phyloP scores from a whole-genome alignment of 2,329 filamentous ascomycete genomes.

The Trichoderma guizhouense region DNA sequence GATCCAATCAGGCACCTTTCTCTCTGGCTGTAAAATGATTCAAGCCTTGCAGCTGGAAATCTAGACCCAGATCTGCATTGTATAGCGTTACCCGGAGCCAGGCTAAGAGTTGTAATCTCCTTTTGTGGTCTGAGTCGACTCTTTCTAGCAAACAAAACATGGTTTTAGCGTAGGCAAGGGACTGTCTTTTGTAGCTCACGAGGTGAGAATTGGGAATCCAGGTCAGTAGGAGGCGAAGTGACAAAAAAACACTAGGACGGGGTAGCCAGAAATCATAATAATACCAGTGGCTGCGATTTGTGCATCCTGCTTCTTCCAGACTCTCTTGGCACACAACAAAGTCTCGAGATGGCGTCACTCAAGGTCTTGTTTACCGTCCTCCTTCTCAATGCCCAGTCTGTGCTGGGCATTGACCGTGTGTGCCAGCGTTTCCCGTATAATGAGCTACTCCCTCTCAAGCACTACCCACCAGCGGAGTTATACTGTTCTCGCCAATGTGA shows the following conservation, averaged over 20 bases:
- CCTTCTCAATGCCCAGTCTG: neutral
- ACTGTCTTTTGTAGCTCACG: neutral
- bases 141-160: neutral
- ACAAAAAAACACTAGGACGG: neutral
- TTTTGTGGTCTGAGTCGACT: neutral
- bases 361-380: neutral
- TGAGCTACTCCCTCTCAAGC: neutral
- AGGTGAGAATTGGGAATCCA: neutral
- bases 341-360: neutral
- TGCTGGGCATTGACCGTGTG: neutral
- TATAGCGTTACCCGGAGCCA: neutral
- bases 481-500: conserved; percentile 7
- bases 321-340: neutral
- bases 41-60: neutral
- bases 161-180: neutral
- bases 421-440: neutral
- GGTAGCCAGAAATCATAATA: neutral
- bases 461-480: conserved; percentile 3
- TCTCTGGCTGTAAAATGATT: neutral
- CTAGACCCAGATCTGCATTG: neutral
- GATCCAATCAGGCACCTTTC: neutral
- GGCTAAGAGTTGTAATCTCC: neutral
- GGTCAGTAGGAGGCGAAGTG: neutral
- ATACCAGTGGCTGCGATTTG: neutral
- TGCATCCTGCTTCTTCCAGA: neutral